Evolutionary conservation across 2,329 filamentous ascomycete species (phyloP).

Genomic region (Chaetomiaceae sp.): DNA sequence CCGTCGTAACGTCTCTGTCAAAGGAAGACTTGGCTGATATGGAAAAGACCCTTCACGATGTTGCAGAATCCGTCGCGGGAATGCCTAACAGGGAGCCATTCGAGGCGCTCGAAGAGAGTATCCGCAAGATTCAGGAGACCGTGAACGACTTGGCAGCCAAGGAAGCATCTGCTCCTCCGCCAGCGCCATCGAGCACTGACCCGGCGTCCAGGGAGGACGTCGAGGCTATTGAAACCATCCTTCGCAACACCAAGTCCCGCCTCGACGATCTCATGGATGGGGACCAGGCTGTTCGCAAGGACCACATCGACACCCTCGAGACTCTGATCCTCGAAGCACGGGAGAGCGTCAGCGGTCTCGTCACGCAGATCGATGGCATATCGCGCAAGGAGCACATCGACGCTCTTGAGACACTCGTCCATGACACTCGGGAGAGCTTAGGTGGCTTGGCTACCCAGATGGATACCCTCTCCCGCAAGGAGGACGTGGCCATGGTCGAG

Average conservation of each 20-base stretch:
- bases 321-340: constrained; percentile 65
- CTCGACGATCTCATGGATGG: constrained; percentile 75
- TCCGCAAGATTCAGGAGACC: constrained; percentile 26
- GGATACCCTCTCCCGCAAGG: constrained; percentile 68
- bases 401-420: constrained; percentile 60
- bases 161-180: constrained; percentile 24
- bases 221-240: constrained; percentile 82
- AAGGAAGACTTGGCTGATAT: constrained; percentile 35
- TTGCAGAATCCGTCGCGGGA: constrained; percentile 32
- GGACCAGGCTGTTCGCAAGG: constrained; percentile 64
- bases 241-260: constrained; percentile 83
- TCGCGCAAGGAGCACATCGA: constrained; percentile 63
- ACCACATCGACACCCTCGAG: constrained; percentile 64
- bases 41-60: constrained; percentile 50
- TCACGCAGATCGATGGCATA: constrained; percentile 62
- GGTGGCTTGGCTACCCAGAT: constrained; percentile 62
- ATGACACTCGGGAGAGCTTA: constrained; percentile 71
- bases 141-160: constrained; percentile 32
- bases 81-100: constrained; percentile 21
- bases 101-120: constrained; percentile 21
- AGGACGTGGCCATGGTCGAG: constrained; percentile 74
- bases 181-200: constrained; percentile 36
- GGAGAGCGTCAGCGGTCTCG: constrained; percentile 64
- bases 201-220: constrained; percentile 75
- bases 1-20: constrained; percentile 27